phyloP scores from a whole-genome alignment of 331 rosid genomes.

The Quercus lobata region DNA sequence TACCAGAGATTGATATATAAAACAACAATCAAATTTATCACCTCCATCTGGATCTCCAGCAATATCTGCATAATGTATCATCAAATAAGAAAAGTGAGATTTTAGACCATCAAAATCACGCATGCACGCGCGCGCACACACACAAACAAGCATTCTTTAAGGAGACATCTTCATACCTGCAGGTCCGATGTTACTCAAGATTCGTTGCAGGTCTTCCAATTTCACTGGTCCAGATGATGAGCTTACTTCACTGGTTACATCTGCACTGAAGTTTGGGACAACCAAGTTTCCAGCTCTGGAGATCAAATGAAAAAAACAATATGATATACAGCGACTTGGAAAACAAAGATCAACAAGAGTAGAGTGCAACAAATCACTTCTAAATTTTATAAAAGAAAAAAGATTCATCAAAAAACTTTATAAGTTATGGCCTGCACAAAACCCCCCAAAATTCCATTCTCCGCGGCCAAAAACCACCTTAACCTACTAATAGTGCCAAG shows the following conservation, averaged over 20 bases:
- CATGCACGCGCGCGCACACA: rapidly evolving
- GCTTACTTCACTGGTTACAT: constrained; percentile 48
- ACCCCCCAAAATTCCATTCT: too few relatives aligned
- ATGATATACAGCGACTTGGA: not conserved
- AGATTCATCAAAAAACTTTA: too few relatives aligned
- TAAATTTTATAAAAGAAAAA: too few relatives aligned
- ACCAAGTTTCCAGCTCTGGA: constrained; percentile 57
- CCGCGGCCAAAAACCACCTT: too few relatives aligned
- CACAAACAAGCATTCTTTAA: not conserved
- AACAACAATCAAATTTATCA: constrained; percentile 27
- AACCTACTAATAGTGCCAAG: too few relatives aligned
- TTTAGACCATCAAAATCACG: constrained; percentile 4
- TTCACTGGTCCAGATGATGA: constrained; percentile 78
- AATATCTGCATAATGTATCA: constrained; percentile 45
- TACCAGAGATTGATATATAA: not conserved
- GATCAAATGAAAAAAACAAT: not conserved
- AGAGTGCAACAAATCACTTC: too few relatives aligned
- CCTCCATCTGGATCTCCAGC: constrained; percentile 83
- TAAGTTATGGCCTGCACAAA: too few relatives aligned
- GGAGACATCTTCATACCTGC: constrained; percentile 45
- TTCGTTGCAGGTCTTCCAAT: constrained; percentile 83
- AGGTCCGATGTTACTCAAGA: constrained; percentile 73
- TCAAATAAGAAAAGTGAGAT: constrained; percentile 33
- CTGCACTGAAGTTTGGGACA: constrained; percentile 56
- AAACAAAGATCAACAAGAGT: not conserved